Evolutionary conservation across 2,329 filamentous ascomycete genomes (phyloP).

Genomic region (Phaeosphaeriaceae sp.): DNA sequence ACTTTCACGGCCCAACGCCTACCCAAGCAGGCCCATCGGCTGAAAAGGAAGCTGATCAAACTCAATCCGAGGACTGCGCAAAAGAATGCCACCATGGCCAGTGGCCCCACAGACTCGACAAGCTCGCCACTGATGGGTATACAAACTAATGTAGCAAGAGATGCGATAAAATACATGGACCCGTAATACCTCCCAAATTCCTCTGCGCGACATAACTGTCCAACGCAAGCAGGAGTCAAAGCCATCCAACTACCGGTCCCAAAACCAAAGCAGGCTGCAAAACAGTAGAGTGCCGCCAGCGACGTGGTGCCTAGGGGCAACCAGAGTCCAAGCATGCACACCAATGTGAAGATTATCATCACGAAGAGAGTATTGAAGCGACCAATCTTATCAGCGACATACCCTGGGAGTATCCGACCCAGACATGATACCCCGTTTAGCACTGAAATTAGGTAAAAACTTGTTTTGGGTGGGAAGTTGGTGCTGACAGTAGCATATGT

Average conservation of each 20-base stretch:
- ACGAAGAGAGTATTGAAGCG: slow-evolving; percentile 50
- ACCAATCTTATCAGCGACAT: slow-evolving; percentile 50
- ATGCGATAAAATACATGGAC: slow-evolving; percentile 51
- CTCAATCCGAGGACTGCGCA: slow-evolving; percentile 41
- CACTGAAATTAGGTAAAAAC: slow-evolving; percentile 48
- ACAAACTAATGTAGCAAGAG: slow-evolving; percentile 44
- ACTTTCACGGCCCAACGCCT: slow-evolving; percentile 38
- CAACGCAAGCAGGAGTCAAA: slow-evolving; percentile 55
- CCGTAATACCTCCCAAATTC: slow-evolving; percentile 61
- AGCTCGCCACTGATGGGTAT: slow-evolving; percentile 47
- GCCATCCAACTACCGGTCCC: slow-evolving; percentile 55
- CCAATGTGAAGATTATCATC: slow-evolving; percentile 42
- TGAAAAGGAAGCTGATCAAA: slow-evolving; percentile 38
- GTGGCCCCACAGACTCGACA: slow-evolving; percentile 40
- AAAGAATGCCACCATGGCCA: slow-evolving; percentile 44
- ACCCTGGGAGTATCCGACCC: slow-evolving; percentile 49
- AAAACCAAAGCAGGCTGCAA: slow-evolving; percentile 55
- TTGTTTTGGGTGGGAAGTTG: slow-evolving; percentile 39
- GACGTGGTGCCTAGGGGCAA: slow-evolving; percentile 41
- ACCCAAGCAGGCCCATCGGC: slow-evolving; percentile 45
- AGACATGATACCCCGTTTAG: slow-evolving; percentile 51
- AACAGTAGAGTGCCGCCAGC: slow-evolving; percentile 45
- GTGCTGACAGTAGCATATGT: slow-evolving; percentile 51
- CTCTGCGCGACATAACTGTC: slow-evolving; percentile 55
- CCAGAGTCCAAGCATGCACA: slow-evolving; percentile 48